Percentiles rank a stretch among this genome's conserved stretches.
phyloP scores from a whole-genome alignment of 345 rosid species.

The Euphorbia peplus region DNA sequence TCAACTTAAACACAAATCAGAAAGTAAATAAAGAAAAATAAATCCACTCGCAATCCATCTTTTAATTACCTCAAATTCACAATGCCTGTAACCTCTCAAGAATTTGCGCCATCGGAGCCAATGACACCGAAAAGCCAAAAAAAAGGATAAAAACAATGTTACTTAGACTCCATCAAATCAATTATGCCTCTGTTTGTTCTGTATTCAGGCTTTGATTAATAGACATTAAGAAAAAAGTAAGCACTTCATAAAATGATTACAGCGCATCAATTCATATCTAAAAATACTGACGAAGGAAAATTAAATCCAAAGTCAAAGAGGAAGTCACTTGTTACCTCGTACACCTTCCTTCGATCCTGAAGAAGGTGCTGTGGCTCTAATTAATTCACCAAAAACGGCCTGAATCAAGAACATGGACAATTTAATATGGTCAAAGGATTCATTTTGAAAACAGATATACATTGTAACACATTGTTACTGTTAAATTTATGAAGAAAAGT shows the following conservation, averaged over 20 bases:
- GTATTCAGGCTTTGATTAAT: background rate
- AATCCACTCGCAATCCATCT: background rate
- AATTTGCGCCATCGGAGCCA: conserved; percentile 89
- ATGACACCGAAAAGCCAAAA: conserved; percentile 46
- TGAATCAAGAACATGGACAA: conserved; percentile 36
- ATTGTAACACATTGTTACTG: background rate
- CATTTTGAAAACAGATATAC: background rate
- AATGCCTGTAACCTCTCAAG: conserved; percentile 74
- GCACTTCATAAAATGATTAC: no score
- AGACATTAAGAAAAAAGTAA: background rate
- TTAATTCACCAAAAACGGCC: conserved; percentile 92
- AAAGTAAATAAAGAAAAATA: background rate
- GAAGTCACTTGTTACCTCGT: conserved; percentile 62
- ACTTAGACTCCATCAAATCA: background rate
- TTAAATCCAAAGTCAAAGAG: background rate
- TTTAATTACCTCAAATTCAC: conserved; percentile 77
- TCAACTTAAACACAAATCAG: conserved; percentile 9
- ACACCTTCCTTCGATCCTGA: conserved; percentile 96
- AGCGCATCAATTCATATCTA: no score
- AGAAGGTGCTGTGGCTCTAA: conserved; percentile 91
- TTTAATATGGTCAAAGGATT: background rate
- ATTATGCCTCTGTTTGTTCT: background rate
- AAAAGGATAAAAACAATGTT: background rate
- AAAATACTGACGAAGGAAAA: no score
- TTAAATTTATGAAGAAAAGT: background rate